phyloP scores from a whole-genome alignment of 306 rosid genomes.

The Nissolia schottii region DNA sequence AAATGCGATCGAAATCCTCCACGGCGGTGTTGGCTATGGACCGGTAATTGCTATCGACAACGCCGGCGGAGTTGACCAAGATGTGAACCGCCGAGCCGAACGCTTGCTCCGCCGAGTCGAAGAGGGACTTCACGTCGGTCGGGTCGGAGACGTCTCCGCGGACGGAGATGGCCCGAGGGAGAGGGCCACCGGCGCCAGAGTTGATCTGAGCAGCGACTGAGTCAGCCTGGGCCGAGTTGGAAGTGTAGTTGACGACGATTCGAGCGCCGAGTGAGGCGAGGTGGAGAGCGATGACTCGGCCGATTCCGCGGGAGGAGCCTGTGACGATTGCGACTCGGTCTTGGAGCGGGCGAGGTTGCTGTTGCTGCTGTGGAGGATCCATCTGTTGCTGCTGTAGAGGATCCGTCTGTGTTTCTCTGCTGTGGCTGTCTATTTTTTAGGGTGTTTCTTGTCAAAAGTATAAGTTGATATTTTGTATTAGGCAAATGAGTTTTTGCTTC shows the following conservation, averaged over 20 bases:
- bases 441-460: no score
- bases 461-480: no score
- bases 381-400: no score
- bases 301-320: conserved; percentile 48
- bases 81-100: conserved; percentile 37
- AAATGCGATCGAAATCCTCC: conserved; percentile 32
- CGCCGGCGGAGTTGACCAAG: conserved; percentile 40
- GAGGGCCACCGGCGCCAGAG: neutral
- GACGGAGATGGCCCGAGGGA: conserved; percentile 29
- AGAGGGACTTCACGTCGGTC: conserved; percentile 35
- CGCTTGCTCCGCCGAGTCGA: conserved; percentile 37
- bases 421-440: no score
- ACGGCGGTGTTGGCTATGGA: conserved; percentile 23
- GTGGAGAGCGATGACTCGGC: conserved; percentile 39
- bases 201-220: conserved; percentile 30
- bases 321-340: conserved; percentile 44
- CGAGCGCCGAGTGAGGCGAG: conserved; percentile 39
- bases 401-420: no score
- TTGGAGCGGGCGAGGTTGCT: conserved; percentile 7
- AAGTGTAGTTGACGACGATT: conserved; percentile 37
- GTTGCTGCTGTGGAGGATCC: neutral
- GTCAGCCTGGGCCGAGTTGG: conserved; percentile 38
- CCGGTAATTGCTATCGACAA: conserved; percentile 27
- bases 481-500: no score
- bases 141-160: conserved; percentile 43